Evolutionary conservation across 1,284 basidiomycete genomes (phyloP).

Genomic region (Salmacisia buchloeana): DNA sequence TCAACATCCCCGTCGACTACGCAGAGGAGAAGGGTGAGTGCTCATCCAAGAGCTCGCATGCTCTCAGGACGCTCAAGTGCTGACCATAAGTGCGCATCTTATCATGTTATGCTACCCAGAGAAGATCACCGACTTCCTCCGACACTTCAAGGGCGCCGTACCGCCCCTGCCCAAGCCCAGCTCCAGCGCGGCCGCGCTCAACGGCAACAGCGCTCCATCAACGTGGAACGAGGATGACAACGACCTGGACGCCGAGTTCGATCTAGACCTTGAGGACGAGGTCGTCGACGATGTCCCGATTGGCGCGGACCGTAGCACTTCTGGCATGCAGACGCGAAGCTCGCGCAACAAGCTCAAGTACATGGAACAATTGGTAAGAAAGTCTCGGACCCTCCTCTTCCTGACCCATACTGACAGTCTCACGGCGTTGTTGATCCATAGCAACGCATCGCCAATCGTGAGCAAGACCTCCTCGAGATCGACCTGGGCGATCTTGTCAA

Average conservation of each 20-base stretch:
- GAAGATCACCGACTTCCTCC: slow-evolving; percentile 44
- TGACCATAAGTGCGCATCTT: neutral
- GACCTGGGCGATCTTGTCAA: slow-evolving; percentile 73
- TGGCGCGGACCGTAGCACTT: neutral
- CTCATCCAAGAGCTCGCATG: neutral
- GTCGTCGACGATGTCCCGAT: slow-evolving; percentile 12
- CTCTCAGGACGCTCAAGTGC: neutral
- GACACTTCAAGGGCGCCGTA: slow-evolving; percentile 34
- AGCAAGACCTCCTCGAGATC: slow-evolving; percentile 75
- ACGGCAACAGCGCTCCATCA: neutral
- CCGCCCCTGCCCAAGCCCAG: slow-evolving; percentile 1
- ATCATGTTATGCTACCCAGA: neutral
- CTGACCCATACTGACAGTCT: neutral
- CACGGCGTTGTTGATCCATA: slow-evolving; percentile 43
- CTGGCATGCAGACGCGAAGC: slow-evolving; percentile 5
- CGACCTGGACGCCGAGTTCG: slow-evolving; percentile 19
- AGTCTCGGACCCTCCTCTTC: neutral
- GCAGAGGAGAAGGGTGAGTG: slow-evolving; percentile 53
- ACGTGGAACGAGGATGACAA: slow-evolving; percentile 17
- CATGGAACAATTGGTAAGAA: slow-evolving; percentile 75
- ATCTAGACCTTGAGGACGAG: slow-evolving; percentile 17
- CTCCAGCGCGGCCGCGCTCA: neutral
- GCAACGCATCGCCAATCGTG: slow-evolving; percentile 88
- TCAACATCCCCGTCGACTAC: slow-evolving; percentile 58
- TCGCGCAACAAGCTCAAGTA: slow-evolving; percentile 62